Percentiles rank a stretch among this genome's conserved stretches.
Evolutionary conservation across 2,329 filamentous ascomycete genomes (phyloP).

Genomic region (Lecanosticta acicola): DNA sequence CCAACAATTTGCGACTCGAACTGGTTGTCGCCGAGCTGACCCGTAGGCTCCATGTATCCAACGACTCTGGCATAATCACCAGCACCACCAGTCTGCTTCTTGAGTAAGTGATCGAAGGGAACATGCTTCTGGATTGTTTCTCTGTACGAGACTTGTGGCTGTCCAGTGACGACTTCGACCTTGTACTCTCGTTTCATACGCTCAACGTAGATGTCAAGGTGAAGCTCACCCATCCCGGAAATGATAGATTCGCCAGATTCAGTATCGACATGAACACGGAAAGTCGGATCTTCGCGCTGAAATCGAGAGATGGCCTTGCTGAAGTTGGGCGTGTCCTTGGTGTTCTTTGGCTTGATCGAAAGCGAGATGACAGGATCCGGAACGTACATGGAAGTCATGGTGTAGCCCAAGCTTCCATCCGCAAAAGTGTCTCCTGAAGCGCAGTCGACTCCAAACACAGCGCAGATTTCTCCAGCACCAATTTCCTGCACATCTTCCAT

Average conservation of each 20-base stretch:
- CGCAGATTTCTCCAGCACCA: conserved; percentile 94
- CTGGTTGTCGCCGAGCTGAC: conserved; percentile 64
- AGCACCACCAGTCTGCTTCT: conserved; percentile 91
- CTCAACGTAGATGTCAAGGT: conserved; percentile 95
- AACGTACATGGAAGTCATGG: conserved; percentile 97
- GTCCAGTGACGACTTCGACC: conserved; percentile 90
- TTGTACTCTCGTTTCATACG: conserved; percentile 95
- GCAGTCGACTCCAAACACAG: conserved; percentile 96
- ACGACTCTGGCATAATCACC: conserved; percentile 92
- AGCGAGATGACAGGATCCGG: conserved; percentile 97
- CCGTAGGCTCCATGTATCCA: conserved; percentile 84
- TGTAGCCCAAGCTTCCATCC: conserved; percentile 84
- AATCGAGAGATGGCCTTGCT: conserved; percentile 98
- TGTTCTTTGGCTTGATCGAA: conserved; percentile 93
- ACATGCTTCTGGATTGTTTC: conserved; percentile 79
- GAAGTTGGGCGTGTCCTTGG: conserved; percentile 87
- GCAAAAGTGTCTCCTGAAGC: conserved; percentile 98
- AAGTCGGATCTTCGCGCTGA: conserved; percentile 96
- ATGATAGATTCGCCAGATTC: conserved; percentile 97
- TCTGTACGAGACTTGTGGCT: conserved; percentile 93
- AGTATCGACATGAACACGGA: conserved; percentile 84
- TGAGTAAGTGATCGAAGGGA: conserved; percentile 87
- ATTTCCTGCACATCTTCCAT: conserved; percentile 96
- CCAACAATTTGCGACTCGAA: conserved; percentile 87
- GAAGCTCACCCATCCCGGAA: conserved; percentile 95